Base-by-base conservation (phyloP, 345 rosid species). In the Salix viminalis region DNA sequence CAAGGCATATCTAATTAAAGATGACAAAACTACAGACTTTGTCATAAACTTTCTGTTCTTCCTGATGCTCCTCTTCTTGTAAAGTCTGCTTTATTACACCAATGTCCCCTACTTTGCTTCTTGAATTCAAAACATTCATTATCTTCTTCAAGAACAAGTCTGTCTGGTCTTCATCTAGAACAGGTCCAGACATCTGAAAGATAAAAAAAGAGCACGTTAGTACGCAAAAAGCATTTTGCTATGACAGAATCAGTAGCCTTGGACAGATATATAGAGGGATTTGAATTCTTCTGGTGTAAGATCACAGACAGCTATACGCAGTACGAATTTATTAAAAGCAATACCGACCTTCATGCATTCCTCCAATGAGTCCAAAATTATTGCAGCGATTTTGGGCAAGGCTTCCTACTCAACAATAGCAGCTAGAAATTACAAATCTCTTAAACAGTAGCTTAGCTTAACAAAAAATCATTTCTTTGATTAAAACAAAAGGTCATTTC, bases 161-260 rank as follows among this genome's bases (percentile, higher is more conserved):
- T 26, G 65, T n/a, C 64, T 77, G 69, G 26, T 46, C 62, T 77
- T 39, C 26, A 6, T 70, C 32, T 21, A 77, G 32, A n/a, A 32
- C 46, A 28, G 69, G 69, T 70, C 58, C 65, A 30, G 79, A 70
- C 5, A 77, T 21, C 79, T 77, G 79, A 77, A 70, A 70, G 44
- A 21, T 12, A 42, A 32, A 46, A 26, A 32, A 42, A 58, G 64
- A 18, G 41, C 37, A 23, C 18, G 2, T 9, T 54, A 15, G 42
- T 39, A 5, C 19, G 66, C 15, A 5, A 37, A 39, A 16, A 28
- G 0, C 67, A 15, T 75, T 26, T 58, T 65, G 11, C 36, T 30
- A 23, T 23, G 32, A 58, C 13, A 10, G 60, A 54, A 54, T 21
- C 60, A 54, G 2, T 54, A 54, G 1, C 61, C 24, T 7, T 21